Conservation (phyloP, 495 filamentous ascomycete species). For the Penicillium herquei region DNA sequence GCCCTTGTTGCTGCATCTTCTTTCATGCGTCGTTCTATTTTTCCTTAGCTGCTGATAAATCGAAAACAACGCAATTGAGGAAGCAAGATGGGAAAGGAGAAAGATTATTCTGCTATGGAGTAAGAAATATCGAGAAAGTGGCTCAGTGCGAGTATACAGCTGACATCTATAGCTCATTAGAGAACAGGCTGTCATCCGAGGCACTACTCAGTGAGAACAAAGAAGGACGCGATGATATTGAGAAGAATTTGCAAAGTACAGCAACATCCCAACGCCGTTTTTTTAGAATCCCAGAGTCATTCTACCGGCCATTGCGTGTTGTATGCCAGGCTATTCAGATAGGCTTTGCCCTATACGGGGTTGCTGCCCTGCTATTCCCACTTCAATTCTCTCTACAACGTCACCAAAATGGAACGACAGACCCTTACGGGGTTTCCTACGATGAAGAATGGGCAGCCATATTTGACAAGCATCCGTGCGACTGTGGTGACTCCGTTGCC, state of each 20-base stretch:
- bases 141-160: not conserved
- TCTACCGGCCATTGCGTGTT: not conserved
- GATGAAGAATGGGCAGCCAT: not conserved
- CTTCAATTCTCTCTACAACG: not conserved
- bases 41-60: not conserved
- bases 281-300: not conserved
- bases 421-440: not conserved
- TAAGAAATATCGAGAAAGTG: not conserved
- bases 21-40: not conserved
- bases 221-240: not conserved
- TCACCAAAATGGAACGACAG: not conserved
- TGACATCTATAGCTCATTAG: not conserved
- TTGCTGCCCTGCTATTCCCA: not conserved
- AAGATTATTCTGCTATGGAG: not conserved
- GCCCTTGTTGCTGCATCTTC: too few relatives aligned
- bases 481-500: not conserved
- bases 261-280: not conserved
- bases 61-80: not conserved
- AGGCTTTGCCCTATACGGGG: not conserved
- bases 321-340: not conserved
- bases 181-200: not conserved
- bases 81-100: not conserved
- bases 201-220: not conserved
- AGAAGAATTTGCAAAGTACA: not conserved
- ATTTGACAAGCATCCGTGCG: not conserved